Evolutionary conservation across 139 green algal genomes (phyloP).

Genomic region (Chlamydomonas urium): DNA sequence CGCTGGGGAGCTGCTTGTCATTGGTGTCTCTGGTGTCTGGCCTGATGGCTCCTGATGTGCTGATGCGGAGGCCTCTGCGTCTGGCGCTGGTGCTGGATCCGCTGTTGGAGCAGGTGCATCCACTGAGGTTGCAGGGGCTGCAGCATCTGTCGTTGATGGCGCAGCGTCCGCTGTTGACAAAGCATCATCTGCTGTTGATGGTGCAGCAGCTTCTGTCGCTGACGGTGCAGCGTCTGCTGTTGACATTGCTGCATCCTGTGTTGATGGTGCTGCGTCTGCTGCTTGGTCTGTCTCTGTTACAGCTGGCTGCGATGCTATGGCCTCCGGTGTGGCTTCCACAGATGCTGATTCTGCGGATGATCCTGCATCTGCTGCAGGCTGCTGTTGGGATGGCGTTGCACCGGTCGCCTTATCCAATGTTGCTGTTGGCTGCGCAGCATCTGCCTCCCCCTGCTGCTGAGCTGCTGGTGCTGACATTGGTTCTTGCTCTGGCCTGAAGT

Average conservation of each 20-base stretch:
- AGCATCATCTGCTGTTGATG: not conserved
- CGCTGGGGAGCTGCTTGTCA: not conserved
- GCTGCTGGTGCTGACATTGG: not conserved
- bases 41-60: not conserved
- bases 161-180: not conserved
- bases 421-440: no score
- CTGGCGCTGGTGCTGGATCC: not conserved
- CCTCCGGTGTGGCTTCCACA: not conserved
- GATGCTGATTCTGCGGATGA: no score
- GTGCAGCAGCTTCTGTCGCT: not conserved
- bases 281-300: not conserved
- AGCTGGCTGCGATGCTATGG: no score
- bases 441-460: not conserved
- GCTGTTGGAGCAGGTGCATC: not conserved
- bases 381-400: no score
- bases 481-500: slow-evolving; percentile 2
- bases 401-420: no score
- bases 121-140: not conserved
- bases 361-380: no score
- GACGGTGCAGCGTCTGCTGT: not conserved
- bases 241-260: not conserved
- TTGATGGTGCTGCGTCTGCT: not conserved
- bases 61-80: not conserved
- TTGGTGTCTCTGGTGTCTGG: not conserved
- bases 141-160: not conserved